Evolutionary conservation across 192 early-diverging fungal genomes (phyloP), one percentile per base, ranked within the genome.

Genomic region (Backusella mclennaniae): DNA sequence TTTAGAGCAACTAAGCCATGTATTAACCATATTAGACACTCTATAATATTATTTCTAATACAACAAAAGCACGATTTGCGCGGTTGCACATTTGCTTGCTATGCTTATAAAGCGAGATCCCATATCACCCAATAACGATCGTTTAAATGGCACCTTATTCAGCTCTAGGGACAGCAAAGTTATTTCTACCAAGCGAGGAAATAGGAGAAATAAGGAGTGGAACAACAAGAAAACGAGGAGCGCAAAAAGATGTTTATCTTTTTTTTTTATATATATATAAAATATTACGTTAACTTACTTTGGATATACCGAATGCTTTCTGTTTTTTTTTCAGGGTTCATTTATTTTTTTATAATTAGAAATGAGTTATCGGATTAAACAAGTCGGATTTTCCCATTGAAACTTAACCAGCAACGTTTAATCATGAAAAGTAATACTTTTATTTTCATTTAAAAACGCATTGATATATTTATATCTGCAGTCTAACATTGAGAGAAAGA

Each of bases 321-420:
- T 49, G 19, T 49, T n/a, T 49, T 49, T 49, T 63, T 63, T 59
- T 26, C 56, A 59, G 56, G 56, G 56, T 59, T 59, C 56, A 59
- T 26, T 2, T 17, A 49, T 12, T 59, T 59, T 33, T 29, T 59
- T 59, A 26, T 26, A 59, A 59, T 59, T 59, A 59, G 56, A 56
- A 26, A 56, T 23, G 19, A 23, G n/a, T 56, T 56, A 23, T 56
- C 21, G 53, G 2, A 11, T 23, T n/a, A 56, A 56, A 56, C 2
- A 56, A 23, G 15, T 17, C 7, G 9, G 26, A 56, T 3, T 9
- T 39, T 39, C 38, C 11, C 38, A 39, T 2, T 39, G 38, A 12
- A 39, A 39, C 11, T 39, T 39, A 39, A 11, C 11, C 38, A 39
- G 38, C 38, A 39, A 39, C 38, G 1, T 39, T 39, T 39, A 39